Evolutionary conservation across 768 basidiomycete genomes (phyloP).

Genomic region (Boletus vinaceobasis): DNA sequence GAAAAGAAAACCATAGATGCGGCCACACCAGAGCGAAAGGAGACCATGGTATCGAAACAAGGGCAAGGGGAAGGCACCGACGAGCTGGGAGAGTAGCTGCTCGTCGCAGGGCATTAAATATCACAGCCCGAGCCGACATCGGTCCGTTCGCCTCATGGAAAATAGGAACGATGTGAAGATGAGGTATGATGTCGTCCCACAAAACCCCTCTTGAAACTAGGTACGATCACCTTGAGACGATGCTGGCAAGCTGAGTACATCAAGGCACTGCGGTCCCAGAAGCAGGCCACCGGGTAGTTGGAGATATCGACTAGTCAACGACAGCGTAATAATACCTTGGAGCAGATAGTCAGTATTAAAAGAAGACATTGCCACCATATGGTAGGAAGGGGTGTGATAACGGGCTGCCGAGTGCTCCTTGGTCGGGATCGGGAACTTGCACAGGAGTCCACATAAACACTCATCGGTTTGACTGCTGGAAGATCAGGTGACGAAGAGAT

Average conservation of each 20-base stretch:
- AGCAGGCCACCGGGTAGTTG: neutral
- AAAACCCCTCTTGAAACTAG: neutral
- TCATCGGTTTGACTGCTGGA: neutral
- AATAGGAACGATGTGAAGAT: constrained; percentile 4
- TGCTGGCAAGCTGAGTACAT: neutral
- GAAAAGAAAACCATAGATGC: constrained; percentile 1
- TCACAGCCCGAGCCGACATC: neutral
- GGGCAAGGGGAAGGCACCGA: neutral
- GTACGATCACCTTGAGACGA: neutral
- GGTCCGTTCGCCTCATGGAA: constrained; percentile 2
- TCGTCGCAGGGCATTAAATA: constrained; percentile 18
- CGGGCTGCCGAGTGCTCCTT: neutral
- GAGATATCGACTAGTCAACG: neutral
- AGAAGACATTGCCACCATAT: neutral
- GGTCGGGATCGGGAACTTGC: neutral
- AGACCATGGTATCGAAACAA: constrained; percentile 10
- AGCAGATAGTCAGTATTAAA: neutral
- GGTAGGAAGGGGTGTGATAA: constrained; percentile 1
- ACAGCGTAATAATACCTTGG: neutral
- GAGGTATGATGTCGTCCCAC: neutral
- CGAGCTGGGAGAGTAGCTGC: neutral
- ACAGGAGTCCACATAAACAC: neutral
- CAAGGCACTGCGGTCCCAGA: constrained; percentile 2
- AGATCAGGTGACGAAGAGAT: neutral
- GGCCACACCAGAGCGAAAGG: constrained; percentile 4